phyloP scores from a whole-genome alignment of 2,329 filamentous ascomycete genomes.

The Fusarium heterosporum region DNA sequence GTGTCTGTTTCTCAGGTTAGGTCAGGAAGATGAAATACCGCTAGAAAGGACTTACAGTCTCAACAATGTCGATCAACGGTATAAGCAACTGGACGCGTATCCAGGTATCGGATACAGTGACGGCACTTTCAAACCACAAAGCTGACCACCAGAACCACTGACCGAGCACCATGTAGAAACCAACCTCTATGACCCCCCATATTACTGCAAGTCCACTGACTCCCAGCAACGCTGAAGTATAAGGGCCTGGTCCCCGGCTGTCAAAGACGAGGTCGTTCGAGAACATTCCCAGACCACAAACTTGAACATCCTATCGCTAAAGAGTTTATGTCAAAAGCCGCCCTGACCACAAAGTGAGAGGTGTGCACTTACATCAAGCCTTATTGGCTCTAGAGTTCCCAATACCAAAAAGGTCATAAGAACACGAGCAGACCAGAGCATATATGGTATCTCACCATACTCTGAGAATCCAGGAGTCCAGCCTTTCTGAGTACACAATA shows the following conservation, averaged over 20 bases:
- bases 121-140: conserved; percentile 37
- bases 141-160: conserved; percentile 18
- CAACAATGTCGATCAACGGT: conserved; percentile 41
- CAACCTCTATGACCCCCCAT: conserved; percentile 8
- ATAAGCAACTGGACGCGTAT: conserved; percentile 38
- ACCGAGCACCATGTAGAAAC: conserved; percentile 8
- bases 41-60: conserved; percentile 35
- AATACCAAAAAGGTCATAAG: conserved; percentile 37
- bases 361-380: conserved; percentile 33
- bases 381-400: conserved; percentile 42
- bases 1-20: conserved; percentile 1
- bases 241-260: conserved; percentile 6
- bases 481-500: conserved; percentile 13
- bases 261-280: conserved; percentile 16
- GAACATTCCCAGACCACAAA: conserved; percentile 36
- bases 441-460: background rate
- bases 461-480: conserved; percentile 5
- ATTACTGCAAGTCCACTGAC: conserved; percentile 16
- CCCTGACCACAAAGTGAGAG: background rate
- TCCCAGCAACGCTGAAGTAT: conserved; percentile 13
- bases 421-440: conserved; percentile 19
- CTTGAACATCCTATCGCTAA: conserved; percentile 37
- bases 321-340: background rate
- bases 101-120: conserved; percentile 22
- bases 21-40: no score